A percentile compares a stretch with the other conserved stretches of the same genome.
Evolutionary conservation across 2,329 filamentous ascomycete species (phyloP).

Genomic region (Arthrinium puccinioides): DNA sequence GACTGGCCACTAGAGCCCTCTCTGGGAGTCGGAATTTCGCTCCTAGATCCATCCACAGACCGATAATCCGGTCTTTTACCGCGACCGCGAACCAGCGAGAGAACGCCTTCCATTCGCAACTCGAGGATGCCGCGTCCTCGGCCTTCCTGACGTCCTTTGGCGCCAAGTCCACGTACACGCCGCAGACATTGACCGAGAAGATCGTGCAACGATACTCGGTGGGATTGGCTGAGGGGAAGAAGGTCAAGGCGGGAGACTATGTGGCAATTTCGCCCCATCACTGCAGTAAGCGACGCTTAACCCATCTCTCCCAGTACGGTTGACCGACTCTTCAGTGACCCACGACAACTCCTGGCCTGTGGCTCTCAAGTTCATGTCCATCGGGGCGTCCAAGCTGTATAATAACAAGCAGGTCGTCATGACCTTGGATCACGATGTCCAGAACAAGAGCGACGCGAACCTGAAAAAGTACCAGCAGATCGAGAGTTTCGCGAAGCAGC

Average conservation of each 20-base stretch:
- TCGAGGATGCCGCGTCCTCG: neutral
- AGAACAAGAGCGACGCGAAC: slow-evolving; percentile 68
- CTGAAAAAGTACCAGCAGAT: slow-evolving; percentile 78
- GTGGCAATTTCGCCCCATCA: slow-evolving; percentile 64
- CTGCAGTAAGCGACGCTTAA: too few species aligned
- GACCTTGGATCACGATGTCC: slow-evolving; percentile 78
- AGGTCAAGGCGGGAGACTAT: slow-evolving; percentile 27
- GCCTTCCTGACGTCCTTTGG: neutral
- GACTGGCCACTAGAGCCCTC: too few species aligned
- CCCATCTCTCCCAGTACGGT: too few species aligned
- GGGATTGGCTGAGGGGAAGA: slow-evolving; percentile 2
- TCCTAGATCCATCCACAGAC: too few species aligned
- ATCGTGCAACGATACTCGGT: slow-evolving; percentile 5
- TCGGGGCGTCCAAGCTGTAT: slow-evolving; percentile 68
- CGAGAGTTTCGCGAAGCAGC: slow-evolving; percentile 70
- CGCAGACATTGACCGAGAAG: slow-evolving; percentile 6
- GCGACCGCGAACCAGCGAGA: too few species aligned
- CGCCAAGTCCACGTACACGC: neutral
- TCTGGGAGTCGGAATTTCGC: too few species aligned
- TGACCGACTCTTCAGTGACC: too few species aligned
- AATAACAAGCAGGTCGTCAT: slow-evolving; percentile 70
- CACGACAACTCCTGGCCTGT: slow-evolving; percentile 81
- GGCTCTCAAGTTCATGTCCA: slow-evolving; percentile 70
- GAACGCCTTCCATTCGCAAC: slow-evolving; percentile 2
- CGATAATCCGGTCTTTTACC: too few species aligned